Evolutionary conservation across 179 eudicot species (phyloP), one percentile per base, ranked within the genome.

Genomic region (Nepenthes alata): DNA sequence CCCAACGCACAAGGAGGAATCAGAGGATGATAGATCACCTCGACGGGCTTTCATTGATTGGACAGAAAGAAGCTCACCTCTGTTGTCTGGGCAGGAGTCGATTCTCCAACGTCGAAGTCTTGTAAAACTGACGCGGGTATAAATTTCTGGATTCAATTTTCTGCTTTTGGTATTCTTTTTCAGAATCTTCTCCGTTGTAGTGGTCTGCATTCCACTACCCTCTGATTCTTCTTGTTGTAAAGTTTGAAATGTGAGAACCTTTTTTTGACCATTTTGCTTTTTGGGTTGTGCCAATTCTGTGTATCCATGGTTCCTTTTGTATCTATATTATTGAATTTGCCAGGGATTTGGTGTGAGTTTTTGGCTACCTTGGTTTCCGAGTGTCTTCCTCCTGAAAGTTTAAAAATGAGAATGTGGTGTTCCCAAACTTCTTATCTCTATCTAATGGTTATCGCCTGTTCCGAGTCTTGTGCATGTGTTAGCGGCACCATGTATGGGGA

Each of bases 1-100:
- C 72, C 73, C 85, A 25, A 82, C 83, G 47, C 91, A 85, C 65
- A 69, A 70, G 62, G 90, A 85, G 69, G 87, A 85, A 73, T 65
- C 73, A 52, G 87, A 82, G 59, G 91, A 81, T 50, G 85, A 80
- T 70, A 75, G 71, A 55, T 77, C 86, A 37, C 69, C 81, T 1
- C 79, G 57, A 45, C 71, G 58, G 72, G 69, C 69, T 66, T 60
- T 67, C 59, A 81, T 61, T 75, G 71, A 64, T 58, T 59, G 73
- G 69, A 66, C 67, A 16, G 72, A 66, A 14, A 66, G 71, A 65
- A 75, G 55, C 67, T 49, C 63, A 68, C 61, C 45, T 55, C 57
- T 41, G 45, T 52, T 62, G 70, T 60, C 77, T 63, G 72, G 70
- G 66, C 75, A 72, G 58, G 69, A 60, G 50, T 61, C 70, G 53